phyloP scores from a whole-genome alignment of 2,329 filamentous ascomycete species.

The Phoma sp. region DNA sequence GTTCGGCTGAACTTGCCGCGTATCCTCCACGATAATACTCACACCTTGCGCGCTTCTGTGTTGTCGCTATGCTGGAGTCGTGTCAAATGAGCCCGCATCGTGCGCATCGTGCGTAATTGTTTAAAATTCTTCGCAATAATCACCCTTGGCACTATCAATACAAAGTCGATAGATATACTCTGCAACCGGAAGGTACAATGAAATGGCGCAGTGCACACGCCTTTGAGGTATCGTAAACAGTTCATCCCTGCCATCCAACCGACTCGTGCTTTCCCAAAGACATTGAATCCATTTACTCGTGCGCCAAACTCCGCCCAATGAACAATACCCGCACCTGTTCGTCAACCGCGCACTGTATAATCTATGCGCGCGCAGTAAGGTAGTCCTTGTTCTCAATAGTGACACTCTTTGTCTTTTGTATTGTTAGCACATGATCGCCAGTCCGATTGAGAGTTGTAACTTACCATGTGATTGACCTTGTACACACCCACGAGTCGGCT shows the following conservation, averaged over 20 bases:
- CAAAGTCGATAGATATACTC: background rate
- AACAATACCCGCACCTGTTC: slow-evolving; percentile 1
- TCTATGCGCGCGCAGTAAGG: slow-evolving; percentile 29
- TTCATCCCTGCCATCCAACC: background rate
- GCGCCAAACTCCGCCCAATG: slow-evolving; percentile 12
- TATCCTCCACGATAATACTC: too few relatives aligned
- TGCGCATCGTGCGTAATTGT: too few relatives aligned
- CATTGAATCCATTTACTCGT: background rate
- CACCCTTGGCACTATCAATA: background rate
- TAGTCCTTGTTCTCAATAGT: slow-evolving; percentile 60
- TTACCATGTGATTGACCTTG: slow-evolving; percentile 95
- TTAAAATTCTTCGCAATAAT: too few relatives aligned
- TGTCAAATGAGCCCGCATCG: too few relatives aligned
- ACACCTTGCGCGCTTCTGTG: too few relatives aligned
- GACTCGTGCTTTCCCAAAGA: background rate
- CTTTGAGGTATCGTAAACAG: slow-evolving; percentile 2
- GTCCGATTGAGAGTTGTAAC: slow-evolving; percentile 20
- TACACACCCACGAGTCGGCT: slow-evolving; percentile 94
- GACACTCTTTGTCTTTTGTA: slow-evolving; percentile 58
- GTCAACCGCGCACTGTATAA: background rate
- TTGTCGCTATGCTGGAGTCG: too few relatives aligned
- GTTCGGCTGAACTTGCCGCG: slow-evolving; percentile 1
- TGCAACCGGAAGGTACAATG: background rate
- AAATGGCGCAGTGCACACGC: background rate
- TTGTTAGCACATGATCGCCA: slow-evolving; percentile 20